Conservation (phyloP, 1,139 yeast genomes). For the Barnettozyma hawaiiensis region DNA sequence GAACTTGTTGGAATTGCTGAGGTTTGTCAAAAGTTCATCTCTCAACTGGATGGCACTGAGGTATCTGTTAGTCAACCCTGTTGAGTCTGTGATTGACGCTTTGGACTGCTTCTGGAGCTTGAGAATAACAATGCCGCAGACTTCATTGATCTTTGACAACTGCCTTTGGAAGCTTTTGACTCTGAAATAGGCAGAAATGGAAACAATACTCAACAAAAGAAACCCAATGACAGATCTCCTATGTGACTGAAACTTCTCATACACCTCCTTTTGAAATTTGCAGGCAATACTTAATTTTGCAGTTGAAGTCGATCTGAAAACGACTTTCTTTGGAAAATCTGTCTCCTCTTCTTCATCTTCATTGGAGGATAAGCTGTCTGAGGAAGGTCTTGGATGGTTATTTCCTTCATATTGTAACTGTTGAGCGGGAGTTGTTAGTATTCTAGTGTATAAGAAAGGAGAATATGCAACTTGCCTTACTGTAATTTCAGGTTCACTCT, state of each 20-base stretch:
- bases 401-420: slow-evolving; percentile 28
- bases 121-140: slow-evolving; percentile 36
- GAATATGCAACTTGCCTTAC: slow-evolving; percentile 66
- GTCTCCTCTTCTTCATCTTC: slow-evolving; percentile 32
- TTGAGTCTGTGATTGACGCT: slow-evolving; percentile 28
- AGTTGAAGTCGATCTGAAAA: slow-evolving; percentile 71
- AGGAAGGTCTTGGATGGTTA: slow-evolving; percentile 28
- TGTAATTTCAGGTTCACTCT: slow-evolving; percentile 69
- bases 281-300: slow-evolving; percentile 59
- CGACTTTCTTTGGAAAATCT: slow-evolving; percentile 37
- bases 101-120: slow-evolving; percentile 40
- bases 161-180: slow-evolving; percentile 33
- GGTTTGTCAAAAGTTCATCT: slow-evolving; percentile 53
- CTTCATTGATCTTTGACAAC: slow-evolving; percentile 33
- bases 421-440: slow-evolving; percentile 28
- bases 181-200: slow-evolving; percentile 31
- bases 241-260: slow-evolving; percentile 43
- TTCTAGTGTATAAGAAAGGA: slow-evolving; percentile 19
- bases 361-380: slow-evolving; percentile 28
- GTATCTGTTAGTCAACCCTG: slow-evolving; percentile 39
- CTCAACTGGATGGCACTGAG: slow-evolving; percentile 74
- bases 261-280: slow-evolving; percentile 49
- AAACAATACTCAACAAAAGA: slow-evolving; percentile 23
- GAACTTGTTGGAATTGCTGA: slow-evolving; percentile 40
- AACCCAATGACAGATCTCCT: slow-evolving; percentile 35